A percentile compares a stretch with the other conserved stretches of the same genome.
These are phyloP conservation scores for Rhynchospora breviuscula DNA, from an alignment of 176 grass and related monocot genomes.

Conservation along the genomic window DNA sequence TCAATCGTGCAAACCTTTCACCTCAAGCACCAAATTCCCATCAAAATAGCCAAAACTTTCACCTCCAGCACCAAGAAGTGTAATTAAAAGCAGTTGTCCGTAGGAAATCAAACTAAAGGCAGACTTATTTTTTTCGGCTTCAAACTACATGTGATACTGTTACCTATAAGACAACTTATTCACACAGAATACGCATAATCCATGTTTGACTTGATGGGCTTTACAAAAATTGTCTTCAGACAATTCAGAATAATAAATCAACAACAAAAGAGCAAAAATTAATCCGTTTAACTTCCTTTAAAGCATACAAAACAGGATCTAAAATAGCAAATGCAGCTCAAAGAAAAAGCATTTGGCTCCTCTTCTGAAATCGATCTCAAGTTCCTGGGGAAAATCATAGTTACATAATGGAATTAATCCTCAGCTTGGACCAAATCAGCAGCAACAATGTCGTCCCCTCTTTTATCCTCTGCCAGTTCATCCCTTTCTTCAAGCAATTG, in stretches of 20 bases:
- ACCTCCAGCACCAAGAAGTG: neutral
- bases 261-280: neutral
- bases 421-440: constrained; percentile 30
- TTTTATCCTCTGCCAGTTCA: constrained; percentile 27
- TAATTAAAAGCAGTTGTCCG: neutral
- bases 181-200: neutral
- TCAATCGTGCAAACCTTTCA: neutral
- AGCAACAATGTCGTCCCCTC: constrained; percentile 21
- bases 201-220: neutral
- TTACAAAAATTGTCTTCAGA: neutral
- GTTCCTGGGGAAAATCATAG: neutral
- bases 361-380: neutral
- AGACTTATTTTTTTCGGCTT: neutral
- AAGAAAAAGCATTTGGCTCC: neutral
- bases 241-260: neutral
- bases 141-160: neutral
- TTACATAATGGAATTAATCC: constrained; percentile 14
- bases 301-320: neutral
- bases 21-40: neutral
- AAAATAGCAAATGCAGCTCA: neutral
- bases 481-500: constrained; percentile 48
- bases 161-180: neutral
- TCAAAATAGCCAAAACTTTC: neutral
- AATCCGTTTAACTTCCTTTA: neutral
- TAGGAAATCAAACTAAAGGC: neutral